Evolutionary conservation across 2,329 filamentous ascomycete species (phyloP).

Genomic region (Aspergillus sp.): DNA sequence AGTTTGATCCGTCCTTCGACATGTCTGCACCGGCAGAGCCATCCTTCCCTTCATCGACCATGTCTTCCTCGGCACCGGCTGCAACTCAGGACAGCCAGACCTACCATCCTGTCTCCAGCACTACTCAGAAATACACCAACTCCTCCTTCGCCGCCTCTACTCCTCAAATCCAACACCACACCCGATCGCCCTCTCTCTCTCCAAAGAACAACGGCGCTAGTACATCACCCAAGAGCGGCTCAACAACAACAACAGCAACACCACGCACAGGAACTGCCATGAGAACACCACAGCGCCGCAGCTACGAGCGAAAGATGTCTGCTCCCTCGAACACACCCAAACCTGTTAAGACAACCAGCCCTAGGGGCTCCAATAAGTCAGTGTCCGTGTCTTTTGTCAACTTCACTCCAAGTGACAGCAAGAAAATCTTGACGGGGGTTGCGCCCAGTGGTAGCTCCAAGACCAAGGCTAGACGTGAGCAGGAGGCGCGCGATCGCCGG

Average conservation of each 20-base stretch:
- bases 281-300: constrained; percentile 29
- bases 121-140: constrained; percentile 20
- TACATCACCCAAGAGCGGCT: constrained; percentile 13
- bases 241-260: constrained; percentile 6
- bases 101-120: constrained; percentile 12
- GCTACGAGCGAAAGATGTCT: constrained; percentile 36
- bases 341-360: constrained; percentile 24
- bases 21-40: constrained; percentile 22
- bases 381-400: constrained; percentile 70
- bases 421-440: constrained; percentile 77
- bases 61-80: constrained; percentile 12
- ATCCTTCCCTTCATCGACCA: constrained; percentile 19
- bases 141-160: constrained; percentile 21
- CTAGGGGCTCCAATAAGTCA: constrained; percentile 29
- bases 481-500: constrained; percentile 74
- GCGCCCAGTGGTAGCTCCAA: constrained; percentile 87
- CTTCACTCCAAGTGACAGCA: constrained; percentile 73
- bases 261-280: constrained; percentile 17
- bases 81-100: constrained; percentile 8
- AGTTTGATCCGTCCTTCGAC: constrained; percentile 31
- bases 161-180: constrained; percentile 18
- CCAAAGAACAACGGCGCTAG: constrained; percentile 21
- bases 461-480: constrained; percentile 87
- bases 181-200: constrained; percentile 34
- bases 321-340: constrained; percentile 26